phyloP scores from a whole-genome alignment of 139 green algal genomes.

The Micromonas pusilla region DNA sequence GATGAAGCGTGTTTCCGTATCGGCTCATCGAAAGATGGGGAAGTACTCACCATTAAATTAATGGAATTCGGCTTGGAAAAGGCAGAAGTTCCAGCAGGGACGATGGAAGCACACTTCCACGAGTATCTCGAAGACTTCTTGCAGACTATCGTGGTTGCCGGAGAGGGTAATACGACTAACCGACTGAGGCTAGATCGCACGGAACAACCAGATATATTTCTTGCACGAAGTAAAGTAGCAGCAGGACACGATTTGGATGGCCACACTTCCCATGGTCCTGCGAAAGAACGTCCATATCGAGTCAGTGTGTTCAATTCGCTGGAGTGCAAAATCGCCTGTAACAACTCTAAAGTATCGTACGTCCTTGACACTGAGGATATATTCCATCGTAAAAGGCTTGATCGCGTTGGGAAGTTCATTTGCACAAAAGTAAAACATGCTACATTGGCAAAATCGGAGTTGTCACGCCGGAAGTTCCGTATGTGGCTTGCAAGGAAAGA shows the following conservation, averaged over 20 bases:
- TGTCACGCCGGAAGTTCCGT: background rate
- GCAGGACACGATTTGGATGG: background rate
- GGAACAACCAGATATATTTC: background rate
- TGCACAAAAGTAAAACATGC: background rate
- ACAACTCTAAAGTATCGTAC: conserved; percentile 67
- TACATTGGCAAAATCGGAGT: background rate
- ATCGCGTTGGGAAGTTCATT: background rate
- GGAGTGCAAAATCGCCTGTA: conserved; percentile 86
- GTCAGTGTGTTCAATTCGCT: conserved; percentile 73
- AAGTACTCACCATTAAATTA: conserved; percentile 20
- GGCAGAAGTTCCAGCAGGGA: background rate
- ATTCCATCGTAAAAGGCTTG: conserved; percentile 36
- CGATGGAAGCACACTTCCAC: conserved; percentile 17
- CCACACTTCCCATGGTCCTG: background rate
- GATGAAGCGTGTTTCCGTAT: conserved; percentile 71
- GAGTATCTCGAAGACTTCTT: conserved; percentile 1
- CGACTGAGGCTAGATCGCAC: background rate
- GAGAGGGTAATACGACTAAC: background rate
- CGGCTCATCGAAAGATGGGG: conserved; percentile 29
- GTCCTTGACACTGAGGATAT: conserved; percentile 93
- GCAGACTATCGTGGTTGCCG: background rate
- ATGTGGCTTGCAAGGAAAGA: background rate
- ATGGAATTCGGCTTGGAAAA: conserved; percentile 1
- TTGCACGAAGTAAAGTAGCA: background rate
- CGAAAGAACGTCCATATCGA: background rate